Evolutionary conservation across 257 asterid species (phyloP).

Genomic region (Phtheirospermum japonicum): DNA sequence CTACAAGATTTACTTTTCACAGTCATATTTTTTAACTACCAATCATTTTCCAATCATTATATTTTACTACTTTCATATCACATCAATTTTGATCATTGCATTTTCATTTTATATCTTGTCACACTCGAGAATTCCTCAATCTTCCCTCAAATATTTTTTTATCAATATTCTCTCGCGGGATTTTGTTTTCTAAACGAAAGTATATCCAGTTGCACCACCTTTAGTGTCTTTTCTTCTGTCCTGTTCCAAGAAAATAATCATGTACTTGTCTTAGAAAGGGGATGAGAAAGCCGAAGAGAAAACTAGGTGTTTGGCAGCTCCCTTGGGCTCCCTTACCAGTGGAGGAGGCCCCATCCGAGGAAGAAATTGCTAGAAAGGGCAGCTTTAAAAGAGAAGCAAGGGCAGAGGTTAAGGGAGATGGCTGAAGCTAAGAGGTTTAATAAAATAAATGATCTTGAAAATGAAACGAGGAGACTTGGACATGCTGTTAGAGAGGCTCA

Average conservation of each 20-base stretch:
- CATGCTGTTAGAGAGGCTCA: slow-evolving; percentile 64
- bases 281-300: slow-evolving; percentile 82
- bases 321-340: slow-evolving; percentile 89
- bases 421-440: slow-evolving; percentile 93
- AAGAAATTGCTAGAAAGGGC: slow-evolving; percentile 98
- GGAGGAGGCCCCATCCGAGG: slow-evolving; percentile 95
- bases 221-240: too few relatives aligned
- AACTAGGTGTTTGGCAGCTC: slow-evolving; percentile 87
- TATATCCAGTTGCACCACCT: too few relatives aligned
- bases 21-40: too few relatives aligned
- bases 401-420: slow-evolving; percentile 96
- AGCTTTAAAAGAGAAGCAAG: slow-evolving; percentile 91
- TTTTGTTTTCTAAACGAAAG: too few relatives aligned
- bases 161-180: too few relatives aligned
- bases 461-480: slow-evolving; percentile 78
- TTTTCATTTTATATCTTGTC: too few relatives aligned
- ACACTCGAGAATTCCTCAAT: too few relatives aligned
- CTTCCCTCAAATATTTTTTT: too few relatives aligned
- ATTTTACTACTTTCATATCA: too few relatives aligned
- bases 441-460: slow-evolving; percentile 88
- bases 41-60: too few relatives aligned
- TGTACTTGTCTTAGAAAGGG: slow-evolving; percentile 54
- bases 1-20: too few relatives aligned
- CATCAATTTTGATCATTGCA: too few relatives aligned
- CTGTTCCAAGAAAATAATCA: slow-evolving; percentile 22